These are phyloP conservation scores for Aspergillus ibericus DNA, from an alignment of 2,329 filamentous ascomycete species.

Conservation along the genomic window DNA sequence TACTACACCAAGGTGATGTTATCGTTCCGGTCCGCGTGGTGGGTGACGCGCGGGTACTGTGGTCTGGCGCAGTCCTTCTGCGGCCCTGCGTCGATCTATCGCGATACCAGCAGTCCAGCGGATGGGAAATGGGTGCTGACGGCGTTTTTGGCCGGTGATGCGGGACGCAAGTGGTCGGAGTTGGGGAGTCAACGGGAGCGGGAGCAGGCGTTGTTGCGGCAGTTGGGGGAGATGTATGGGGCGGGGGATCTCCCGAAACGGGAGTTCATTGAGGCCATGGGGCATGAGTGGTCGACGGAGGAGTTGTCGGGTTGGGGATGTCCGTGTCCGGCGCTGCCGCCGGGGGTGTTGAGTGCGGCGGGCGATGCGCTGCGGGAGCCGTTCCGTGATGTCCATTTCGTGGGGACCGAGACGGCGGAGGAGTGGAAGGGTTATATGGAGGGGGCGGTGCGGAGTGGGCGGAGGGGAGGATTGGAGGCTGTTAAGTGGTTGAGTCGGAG, in stretches of 20 bases:
- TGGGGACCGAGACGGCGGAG: slow-evolving; percentile 54
- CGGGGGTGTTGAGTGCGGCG: slow-evolving; percentile 40
- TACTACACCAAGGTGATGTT: slow-evolving; percentile 56
- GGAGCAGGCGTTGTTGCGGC: slow-evolving; percentile 11
- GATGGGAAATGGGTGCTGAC: slow-evolving; percentile 36
- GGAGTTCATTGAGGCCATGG: slow-evolving; percentile 35
- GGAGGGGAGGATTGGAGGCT: slow-evolving; percentile 34
- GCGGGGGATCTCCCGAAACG: slow-evolving; percentile 2
- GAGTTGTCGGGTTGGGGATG: slow-evolving; percentile 42
- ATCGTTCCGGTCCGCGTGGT: slow-evolving; percentile 46
- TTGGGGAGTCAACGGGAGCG: slow-evolving; percentile 6
- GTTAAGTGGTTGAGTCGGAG: not conserved
- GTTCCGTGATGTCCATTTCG: slow-evolving; percentile 52
- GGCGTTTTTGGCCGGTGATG: slow-evolving; percentile 43
- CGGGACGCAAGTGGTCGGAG: slow-evolving; percentile 35
- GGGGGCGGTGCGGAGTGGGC: slow-evolving; percentile 53
- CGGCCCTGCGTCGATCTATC: slow-evolving; percentile 49
- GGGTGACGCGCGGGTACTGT: slow-evolving; percentile 47
- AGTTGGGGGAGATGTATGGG: slow-evolving; percentile 15
- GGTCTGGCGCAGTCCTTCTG: slow-evolving; percentile 49
- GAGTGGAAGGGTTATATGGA: slow-evolving; percentile 63
- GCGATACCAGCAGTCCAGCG: slow-evolving; percentile 44
- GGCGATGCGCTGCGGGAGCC: slow-evolving; percentile 37
- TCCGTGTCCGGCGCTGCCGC: slow-evolving; percentile 40
- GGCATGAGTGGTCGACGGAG: slow-evolving; percentile 43